These are phyloP conservation scores for Pelargonium citronellum DNA, from an alignment of 441 rosid species.

Conservation along the genomic window DNA sequence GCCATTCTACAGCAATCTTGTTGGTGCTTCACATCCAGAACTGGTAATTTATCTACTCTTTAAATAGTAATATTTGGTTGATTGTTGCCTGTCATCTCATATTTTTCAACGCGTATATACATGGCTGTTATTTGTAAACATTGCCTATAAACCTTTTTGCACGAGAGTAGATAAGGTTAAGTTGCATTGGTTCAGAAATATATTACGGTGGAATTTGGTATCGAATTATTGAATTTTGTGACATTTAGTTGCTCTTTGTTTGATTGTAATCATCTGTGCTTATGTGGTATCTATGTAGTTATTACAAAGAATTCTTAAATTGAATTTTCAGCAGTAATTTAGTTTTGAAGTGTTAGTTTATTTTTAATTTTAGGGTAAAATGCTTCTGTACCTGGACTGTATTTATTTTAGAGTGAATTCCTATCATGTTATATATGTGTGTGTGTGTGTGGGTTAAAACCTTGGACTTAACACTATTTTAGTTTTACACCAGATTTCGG, in stretches of 20 bases:
- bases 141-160: background rate
- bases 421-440: too few relatives aligned
- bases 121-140: background rate
- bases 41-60: slow-evolving; percentile 33
- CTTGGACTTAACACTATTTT: too few relatives aligned
- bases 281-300: too few relatives aligned
- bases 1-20: slow-evolving; percentile 59
- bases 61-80: background rate
- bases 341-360: too few relatives aligned
- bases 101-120: background rate
- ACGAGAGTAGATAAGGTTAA: background rate
- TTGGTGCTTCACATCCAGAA: slow-evolving; percentile 33
- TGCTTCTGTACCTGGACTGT: too few relatives aligned
- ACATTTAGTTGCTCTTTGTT: background rate
- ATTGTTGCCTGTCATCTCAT: background rate
- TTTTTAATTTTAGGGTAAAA: too few relatives aligned
- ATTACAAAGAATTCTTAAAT: too few relatives aligned
- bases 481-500: too few relatives aligned
- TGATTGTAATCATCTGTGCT: too few relatives aligned
- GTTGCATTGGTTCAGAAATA: background rate
- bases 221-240: background rate
- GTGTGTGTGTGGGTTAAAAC: too few relatives aligned
- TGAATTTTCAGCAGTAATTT: too few relatives aligned
- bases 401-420: too few relatives aligned
- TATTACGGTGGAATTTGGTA: background rate